Evolutionary conservation across 495 filamentous ascomycete genomes (phyloP), one percentile per base, ranked within the genome.

Genomic region (Penicillium alfredii): DNA sequence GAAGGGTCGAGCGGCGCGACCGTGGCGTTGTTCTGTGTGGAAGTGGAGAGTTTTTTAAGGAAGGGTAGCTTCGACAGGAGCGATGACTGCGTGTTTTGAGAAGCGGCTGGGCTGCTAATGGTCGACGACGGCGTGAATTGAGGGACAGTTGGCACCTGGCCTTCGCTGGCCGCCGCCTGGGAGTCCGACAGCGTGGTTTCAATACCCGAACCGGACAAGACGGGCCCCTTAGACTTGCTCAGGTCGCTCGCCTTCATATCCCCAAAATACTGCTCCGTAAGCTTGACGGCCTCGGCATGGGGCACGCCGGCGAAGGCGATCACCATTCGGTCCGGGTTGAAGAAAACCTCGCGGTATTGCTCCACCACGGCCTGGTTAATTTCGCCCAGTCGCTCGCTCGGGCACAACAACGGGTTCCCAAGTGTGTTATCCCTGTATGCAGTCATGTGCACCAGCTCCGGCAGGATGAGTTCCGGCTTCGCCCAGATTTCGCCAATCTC

Each of bases 401-500:
- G 92, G 61, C 93, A 97, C 26, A 99, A 62, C 35, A 99, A 55
- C 4, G 92, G 92, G 57, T 97, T 94, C 4, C 92, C 92, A 4
- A 99, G 66, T 0, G 92, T 99, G 61, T 99, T 97, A 52, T 84
- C 80, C 66, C 86, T 88, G 65, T 86, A 99, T 3, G 89, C 92
- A 2, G 90, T 86, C 72, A 84, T 88, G 55, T 99, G 93, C 30
- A 94, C 79, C 55, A 99, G 58, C 64, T 99, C 92, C 5, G 93
- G 93, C 32, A 99, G 62, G 46, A 99, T 97, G 35, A 99, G 73
- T 49, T 97, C 90, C 4, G 92, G 88, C 68, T 88, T 96, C 24
- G 85, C 83, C 93, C 92, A 99, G 34, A 99, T 99, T 66, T 99
- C 92, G 15, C 74, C 75, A 52, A 99, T 93, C 64, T 99, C 92